Evolutionary conservation across 768 basidiomycete species (phyloP).

Genomic region (Astraeus odoratus): DNA sequence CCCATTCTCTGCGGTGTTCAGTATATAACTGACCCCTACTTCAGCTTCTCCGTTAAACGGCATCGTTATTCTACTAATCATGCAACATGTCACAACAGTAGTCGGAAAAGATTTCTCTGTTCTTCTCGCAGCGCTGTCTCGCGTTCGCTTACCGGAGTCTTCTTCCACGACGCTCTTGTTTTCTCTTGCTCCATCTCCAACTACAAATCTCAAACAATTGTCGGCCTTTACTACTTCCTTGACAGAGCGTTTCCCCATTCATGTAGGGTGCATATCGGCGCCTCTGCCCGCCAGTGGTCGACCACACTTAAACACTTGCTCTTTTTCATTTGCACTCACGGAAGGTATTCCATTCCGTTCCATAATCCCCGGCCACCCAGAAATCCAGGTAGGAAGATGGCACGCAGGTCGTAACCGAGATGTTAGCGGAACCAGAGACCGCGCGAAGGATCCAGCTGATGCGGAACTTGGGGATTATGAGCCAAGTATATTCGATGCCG

Average conservation of each 20-base stretch:
- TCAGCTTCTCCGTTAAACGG: no score
- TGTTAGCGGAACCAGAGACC: not conserved
- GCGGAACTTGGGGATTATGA: not conserved
- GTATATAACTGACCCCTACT: no score
- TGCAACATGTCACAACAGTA: not conserved
- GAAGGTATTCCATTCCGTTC: conserved; percentile 52
- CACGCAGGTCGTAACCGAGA: conserved; percentile 42
- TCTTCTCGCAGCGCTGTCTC: not conserved
- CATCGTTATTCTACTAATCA: no score
- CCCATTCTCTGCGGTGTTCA: no score
- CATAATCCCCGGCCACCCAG: conserved; percentile 48
- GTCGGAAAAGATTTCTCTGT: not conserved
- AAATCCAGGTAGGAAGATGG: conserved; percentile 66
- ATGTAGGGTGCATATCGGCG: conserved; percentile 60
- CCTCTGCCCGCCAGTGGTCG: conserved; percentile 29
- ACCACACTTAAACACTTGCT: conserved; percentile 39
- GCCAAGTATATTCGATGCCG: conserved; percentile 2
- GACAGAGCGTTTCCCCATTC: conserved; percentile 32
- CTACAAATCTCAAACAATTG: conserved; percentile 20
- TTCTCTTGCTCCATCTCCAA: conserved; percentile 19
- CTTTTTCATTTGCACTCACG: conserved; percentile 46
- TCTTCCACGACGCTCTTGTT: conserved; percentile 14
- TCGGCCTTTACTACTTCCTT: conserved; percentile 34
- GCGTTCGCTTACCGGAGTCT: not conserved
- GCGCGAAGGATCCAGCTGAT: not conserved